Conservation (phyloP, 2,329 filamentous ascomycete species). For the Clarireedia homoeocarpa region DNA sequence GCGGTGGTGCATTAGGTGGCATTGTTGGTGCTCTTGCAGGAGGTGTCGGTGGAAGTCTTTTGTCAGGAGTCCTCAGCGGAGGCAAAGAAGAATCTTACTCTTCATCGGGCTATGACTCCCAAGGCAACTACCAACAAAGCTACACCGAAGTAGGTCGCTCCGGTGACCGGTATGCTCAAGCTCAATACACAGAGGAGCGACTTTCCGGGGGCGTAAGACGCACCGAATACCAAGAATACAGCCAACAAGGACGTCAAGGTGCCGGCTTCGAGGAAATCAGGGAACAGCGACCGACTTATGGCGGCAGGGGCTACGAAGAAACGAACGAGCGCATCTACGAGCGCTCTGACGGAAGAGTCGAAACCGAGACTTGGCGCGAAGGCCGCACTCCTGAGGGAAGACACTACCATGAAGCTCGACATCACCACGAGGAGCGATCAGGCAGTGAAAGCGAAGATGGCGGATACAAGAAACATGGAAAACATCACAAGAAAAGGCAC, state of each 20-base stretch:
- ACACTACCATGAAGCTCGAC: constrained; percentile 14
- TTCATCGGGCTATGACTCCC: constrained; percentile 44
- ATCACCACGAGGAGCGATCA: constrained; percentile 21
- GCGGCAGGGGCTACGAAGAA: constrained; percentile 48
- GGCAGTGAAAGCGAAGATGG: constrained; percentile 25
- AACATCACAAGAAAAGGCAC: constrained; percentile 23
- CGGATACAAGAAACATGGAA: constrained; percentile 23
- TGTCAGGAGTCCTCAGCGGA: constrained; percentile 52
- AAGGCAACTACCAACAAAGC: constrained; percentile 54
- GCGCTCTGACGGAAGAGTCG: constrained; percentile 29
- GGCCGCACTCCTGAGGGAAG: constrained; percentile 16
- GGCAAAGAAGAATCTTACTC: constrained; percentile 41
- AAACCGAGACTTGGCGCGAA: constrained; percentile 21
- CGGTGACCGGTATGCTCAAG: constrained; percentile 24
- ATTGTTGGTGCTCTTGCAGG: constrained; percentile 63
- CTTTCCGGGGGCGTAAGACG: constrained; percentile 49
- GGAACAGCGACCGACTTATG: constrained; percentile 43
- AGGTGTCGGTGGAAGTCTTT: constrained; percentile 55
- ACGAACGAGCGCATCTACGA: constrained; percentile 46
- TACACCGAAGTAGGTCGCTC: constrained; percentile 54
- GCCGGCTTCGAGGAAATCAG: constrained; percentile 53
- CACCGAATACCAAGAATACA: constrained; percentile 54
- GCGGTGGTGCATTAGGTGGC: constrained; percentile 59
- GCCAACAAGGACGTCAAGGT: constrained; percentile 33
- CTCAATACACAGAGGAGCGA: constrained; percentile 42